phyloP scores from a whole-genome alignment of 2,329 filamentous ascomycete genomes.

The Chaetomiaceae sp. region DNA sequence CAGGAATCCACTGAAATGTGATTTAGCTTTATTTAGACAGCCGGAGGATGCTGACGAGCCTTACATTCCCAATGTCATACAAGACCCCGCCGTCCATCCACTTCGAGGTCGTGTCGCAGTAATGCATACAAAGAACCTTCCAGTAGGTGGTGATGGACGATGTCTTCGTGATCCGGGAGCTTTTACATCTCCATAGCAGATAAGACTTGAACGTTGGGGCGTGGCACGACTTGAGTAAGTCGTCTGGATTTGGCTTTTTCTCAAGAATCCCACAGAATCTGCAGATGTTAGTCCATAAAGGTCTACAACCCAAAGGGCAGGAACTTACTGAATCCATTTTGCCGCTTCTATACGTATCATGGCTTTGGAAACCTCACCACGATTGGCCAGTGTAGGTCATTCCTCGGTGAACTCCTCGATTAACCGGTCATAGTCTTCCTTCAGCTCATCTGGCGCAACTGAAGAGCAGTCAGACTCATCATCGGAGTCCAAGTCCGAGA shows the following conservation, averaged over 20 bases:
- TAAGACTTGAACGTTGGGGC: not conserved
- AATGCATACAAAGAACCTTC: not conserved
- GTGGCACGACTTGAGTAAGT: not conserved
- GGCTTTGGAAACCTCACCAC: not conserved
- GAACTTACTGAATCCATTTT: not conserved
- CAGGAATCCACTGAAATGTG: not conserved
- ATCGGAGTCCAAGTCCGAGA: not conserved
- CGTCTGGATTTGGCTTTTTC: not conserved
- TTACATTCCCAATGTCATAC: not conserved
- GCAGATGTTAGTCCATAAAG: not conserved
- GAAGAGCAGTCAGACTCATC: not conserved
- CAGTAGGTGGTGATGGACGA: not conserved
- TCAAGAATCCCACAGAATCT: not conserved
- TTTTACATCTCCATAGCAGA: not conserved
- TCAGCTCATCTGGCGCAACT: not conserved
- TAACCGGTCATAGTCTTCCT: not conserved
- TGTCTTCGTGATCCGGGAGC: not conserved
- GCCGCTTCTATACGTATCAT: not conserved
- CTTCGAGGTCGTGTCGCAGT: not conserved
- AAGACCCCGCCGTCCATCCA: not conserved
- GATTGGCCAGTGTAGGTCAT: not conserved
- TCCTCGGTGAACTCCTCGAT: not conserved
- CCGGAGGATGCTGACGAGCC: not conserved
- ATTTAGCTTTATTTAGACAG: not conserved
- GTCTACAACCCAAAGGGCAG: not conserved